phyloP scores from a whole-genome alignment of 2,329 filamentous ascomycete species.

The Pseudogymnoascus sp. region DNA sequence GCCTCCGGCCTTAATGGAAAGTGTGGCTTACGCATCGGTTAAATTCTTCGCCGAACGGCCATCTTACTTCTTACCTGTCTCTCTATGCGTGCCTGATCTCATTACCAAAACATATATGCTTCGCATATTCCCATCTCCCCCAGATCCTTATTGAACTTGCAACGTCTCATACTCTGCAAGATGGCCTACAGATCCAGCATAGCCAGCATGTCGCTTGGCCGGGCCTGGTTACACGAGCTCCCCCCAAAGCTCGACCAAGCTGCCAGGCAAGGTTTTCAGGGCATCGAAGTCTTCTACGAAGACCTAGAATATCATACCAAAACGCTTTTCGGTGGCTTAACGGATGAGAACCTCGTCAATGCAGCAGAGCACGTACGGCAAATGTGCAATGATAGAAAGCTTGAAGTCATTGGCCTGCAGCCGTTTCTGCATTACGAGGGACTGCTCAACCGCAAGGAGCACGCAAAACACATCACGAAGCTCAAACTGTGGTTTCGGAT shows the following conservation, averaged over 20 bases:
- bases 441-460: conserved; percentile 52
- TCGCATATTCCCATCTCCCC: no score
- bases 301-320: conserved; percentile 57
- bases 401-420: conserved; percentile 61
- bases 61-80: no score
- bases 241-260: conserved; percentile 61
- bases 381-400: conserved; percentile 48
- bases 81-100: no score
- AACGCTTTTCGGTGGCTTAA: conserved; percentile 34
- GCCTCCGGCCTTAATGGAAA: no score
- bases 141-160: no score
- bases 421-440: conserved; percentile 76
- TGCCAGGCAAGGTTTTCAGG: conserved; percentile 52
- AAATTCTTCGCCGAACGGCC: no score
- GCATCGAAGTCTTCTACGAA: conserved; percentile 70
- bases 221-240: conserved; percentile 60
- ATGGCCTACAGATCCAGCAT: conserved; percentile 58
- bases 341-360: conserved; percentile 35
- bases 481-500: conserved; percentile 64
- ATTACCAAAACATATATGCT: no score
- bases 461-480: conserved; percentile 50
- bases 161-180: no score
- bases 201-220: conserved; percentile 69
- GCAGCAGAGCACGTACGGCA: conserved; percentile 49
- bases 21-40: no score